These are phyloP conservation scores for Sambucus nigra DNA, from an alignment of 129 eudicot genomes.

Conservation along the genomic window DNA sequence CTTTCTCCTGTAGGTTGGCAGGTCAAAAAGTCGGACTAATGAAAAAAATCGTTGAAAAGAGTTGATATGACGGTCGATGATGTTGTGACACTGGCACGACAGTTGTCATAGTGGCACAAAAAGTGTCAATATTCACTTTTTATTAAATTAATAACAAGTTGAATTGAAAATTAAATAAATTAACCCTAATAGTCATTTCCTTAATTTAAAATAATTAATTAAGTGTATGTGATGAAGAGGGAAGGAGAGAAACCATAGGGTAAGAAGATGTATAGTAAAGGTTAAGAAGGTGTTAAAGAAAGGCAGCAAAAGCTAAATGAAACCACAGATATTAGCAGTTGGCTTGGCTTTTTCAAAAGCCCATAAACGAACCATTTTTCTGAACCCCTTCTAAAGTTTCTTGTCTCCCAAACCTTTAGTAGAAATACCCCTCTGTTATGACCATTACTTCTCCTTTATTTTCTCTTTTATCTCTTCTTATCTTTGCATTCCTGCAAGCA, in stretches of 20 bases:
- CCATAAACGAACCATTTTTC: constrained; percentile 19
- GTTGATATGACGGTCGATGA: too few species aligned
- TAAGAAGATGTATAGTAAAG: constrained; percentile 3
- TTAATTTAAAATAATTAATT: too few species aligned
- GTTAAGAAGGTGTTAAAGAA: constrained; percentile 20
- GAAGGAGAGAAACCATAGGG: constrained; percentile 13
- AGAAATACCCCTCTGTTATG: constrained; percentile 13
- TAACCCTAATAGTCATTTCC: too few species aligned
- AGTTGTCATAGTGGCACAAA: too few species aligned
- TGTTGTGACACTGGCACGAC: too few species aligned
- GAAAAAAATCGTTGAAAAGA: too few species aligned
- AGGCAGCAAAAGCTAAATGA: neutral
- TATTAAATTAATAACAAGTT: too few species aligned
- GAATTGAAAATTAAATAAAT: too few species aligned
- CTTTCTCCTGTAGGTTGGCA: too few species aligned
- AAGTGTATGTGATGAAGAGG: too few species aligned
- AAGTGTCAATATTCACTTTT: too few species aligned
- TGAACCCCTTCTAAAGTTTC: constrained; percentile 19
- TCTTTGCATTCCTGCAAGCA: neutral
- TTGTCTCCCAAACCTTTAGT: constrained; percentile 27
- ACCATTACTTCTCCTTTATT: neutral
- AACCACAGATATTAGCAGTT: constrained; percentile 6
- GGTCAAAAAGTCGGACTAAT: too few species aligned
- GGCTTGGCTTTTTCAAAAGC: constrained; percentile 28
- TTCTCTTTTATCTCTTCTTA: neutral